Evolutionary conservation across 129 eudicot species (phyloP).

Genomic region (Pulicaria dysenterica): DNA sequence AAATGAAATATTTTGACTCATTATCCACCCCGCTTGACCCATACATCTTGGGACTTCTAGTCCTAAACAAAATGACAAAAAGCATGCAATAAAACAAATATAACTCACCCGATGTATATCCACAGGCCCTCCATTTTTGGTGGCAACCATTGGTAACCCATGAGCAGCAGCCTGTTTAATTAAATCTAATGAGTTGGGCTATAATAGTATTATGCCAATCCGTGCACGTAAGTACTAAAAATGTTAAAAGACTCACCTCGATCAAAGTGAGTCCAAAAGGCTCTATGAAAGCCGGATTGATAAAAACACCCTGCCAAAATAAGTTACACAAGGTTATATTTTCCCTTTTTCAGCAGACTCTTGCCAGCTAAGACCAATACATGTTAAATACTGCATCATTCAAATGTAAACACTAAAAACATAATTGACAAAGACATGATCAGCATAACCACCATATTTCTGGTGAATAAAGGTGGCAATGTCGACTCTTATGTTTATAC

Average conservation of each 20-base stretch:
- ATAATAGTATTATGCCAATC: not conserved
- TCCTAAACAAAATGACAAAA: not conserved
- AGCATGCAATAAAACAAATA: not conserved
- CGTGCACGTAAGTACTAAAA: conserved; percentile 5
- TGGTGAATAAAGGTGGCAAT: not conserved
- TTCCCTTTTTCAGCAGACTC: not conserved
- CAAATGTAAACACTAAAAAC: not conserved
- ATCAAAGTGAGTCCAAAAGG: conserved; percentile 98
- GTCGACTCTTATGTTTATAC: not conserved
- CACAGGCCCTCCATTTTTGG: conserved; percentile 98
- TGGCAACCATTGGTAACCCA: conserved; percentile 98
- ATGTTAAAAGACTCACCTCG: conserved; percentile 52
- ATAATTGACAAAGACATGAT: too few relatives aligned
- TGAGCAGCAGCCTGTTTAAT: conserved; percentile 93
- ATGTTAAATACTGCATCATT: not conserved
- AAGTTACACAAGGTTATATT: conserved; percentile 14
- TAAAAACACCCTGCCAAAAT: conserved; percentile 86
- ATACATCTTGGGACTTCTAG: not conserved
- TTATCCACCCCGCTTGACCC: not conserved
- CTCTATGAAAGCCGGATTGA: conserved; percentile 98
- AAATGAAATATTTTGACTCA: not conserved
- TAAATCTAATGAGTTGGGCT: conserved; percentile 10
- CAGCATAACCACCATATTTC: too few relatives aligned
- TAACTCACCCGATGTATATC: conserved; percentile 83
- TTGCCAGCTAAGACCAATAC: not conserved